Evolutionary conservation across 1,284 basidiomycete species (phyloP), one percentile per base, ranked within the genome.

Genomic region (Fomitopsis pinicola): DNA sequence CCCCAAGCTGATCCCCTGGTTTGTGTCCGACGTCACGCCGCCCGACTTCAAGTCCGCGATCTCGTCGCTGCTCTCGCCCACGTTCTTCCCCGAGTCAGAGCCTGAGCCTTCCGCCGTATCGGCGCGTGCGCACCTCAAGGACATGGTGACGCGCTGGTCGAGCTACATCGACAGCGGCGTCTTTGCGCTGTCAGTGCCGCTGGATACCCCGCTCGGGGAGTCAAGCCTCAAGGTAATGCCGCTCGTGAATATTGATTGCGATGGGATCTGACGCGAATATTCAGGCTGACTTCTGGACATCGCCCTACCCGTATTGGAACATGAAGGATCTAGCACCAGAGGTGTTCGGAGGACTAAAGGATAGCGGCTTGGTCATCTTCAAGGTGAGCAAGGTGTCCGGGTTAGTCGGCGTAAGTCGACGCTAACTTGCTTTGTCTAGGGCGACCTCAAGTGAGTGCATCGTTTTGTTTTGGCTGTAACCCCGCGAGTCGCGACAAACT

Each of bases 1-100:
- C 74, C 91, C 93, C 0, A 96, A 96, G 73, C 77, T 91, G 9
- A 90, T 96, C 58, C 94, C 94, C 0, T 95, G 94, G 95, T 98
- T 97, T 71, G 95, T 97, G 56, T 94, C 91, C 14, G 94, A 95
- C 72, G 94, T 95, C 22, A 88, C 91, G 1, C 93, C 94, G 1
- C 76, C 79, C 28, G 94, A 95, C 73, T 95, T 94, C 72, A 71
- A 74, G 63, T 79, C 77, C 44, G 80, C 82, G 1, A 79, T 89
- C 52, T 62, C 69, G 0, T 77, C 77, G 3, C 76, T 90, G 1
- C 75, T 82, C 63, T 89, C 92, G 65, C 81, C 88, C 55, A 70
- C 82, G 0, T 85, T 86, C 71, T 89, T 87, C 72, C 74, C 77
- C 19, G 70, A 77, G 35, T 68, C 67, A 35, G 72, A 68, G 12